Conservation (phyloP, 805 yeast species). For the Candida argentea region DNA sequence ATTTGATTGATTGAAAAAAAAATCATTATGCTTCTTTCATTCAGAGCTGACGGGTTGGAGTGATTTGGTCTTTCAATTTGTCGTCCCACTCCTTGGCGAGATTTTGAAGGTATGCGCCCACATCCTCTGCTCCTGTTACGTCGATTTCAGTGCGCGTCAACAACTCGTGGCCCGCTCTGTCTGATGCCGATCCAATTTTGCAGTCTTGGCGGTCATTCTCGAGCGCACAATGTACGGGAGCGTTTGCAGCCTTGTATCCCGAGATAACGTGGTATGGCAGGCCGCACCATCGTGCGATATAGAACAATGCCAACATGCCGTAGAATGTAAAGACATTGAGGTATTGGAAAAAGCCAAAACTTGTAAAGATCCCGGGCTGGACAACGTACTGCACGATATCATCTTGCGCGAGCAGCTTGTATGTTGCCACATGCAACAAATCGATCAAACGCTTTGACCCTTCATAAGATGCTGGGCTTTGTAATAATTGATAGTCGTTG, state of each 20-base stretch:
- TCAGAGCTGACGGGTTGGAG: slow-evolving; percentile 27
- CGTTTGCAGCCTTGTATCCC: slow-evolving; percentile 85
- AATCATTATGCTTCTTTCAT: too few relatives aligned
- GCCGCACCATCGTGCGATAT: slow-evolving; percentile 72
- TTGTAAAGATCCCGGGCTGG: slow-evolving; percentile 91
- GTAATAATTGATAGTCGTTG: slow-evolving; percentile 63
- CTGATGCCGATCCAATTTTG: slow-evolving; percentile 60
- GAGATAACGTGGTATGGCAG: slow-evolving; percentile 83
- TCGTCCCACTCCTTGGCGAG: slow-evolving; percentile 64
- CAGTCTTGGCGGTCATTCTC: slow-evolving; percentile 44
- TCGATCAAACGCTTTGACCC: slow-evolving; percentile 87
- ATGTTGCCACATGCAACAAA: slow-evolving; percentile 67
- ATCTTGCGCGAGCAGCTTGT: slow-evolving; percentile 34
- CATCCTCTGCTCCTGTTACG: slow-evolving; percentile 53
- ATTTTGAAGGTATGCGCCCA: slow-evolving; percentile 50
- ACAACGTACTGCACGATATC: slow-evolving; percentile 66
- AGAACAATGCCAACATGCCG: slow-evolving; percentile 80
- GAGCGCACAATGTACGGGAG: slow-evolving; percentile 54
- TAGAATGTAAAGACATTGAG: slow-evolving; percentile 71
- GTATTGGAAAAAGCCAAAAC: slow-evolving; percentile 67
- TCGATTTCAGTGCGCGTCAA: slow-evolving; percentile 49
- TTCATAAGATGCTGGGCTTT: slow-evolving; percentile 67
- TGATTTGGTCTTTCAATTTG: slow-evolving; percentile 63
- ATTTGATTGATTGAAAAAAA: slow-evolving; percentile 6
- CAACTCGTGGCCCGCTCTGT: slow-evolving; percentile 54